phyloP scores from a whole-genome alignment of 768 basidiomycete species.

The Lactarius sp. region DNA sequence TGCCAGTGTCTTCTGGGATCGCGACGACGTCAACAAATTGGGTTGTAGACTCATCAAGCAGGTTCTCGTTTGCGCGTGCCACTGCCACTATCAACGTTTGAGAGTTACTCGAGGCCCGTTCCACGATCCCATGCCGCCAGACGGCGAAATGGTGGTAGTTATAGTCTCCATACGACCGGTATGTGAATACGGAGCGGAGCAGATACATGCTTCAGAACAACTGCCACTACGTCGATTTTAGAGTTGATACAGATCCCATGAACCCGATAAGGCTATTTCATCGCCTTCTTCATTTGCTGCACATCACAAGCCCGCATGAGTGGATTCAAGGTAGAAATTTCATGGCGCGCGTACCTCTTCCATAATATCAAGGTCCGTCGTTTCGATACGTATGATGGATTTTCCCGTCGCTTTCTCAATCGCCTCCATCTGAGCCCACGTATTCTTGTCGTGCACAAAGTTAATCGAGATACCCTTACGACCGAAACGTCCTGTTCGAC shows the following conservation, averaged over 20 bases:
- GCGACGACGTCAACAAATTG: no score
- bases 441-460: constrained; percentile 88
- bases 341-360: constrained; percentile 58
- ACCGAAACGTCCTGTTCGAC: constrained; percentile 96
- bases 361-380: constrained; percentile 88
- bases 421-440: constrained; percentile 84
- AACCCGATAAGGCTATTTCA: constrained; percentile 45
- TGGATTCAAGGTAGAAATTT: not conserved
- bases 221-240: constrained; percentile 12
- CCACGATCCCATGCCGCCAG: not conserved
- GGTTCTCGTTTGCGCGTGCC: not conserved
- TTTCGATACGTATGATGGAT: constrained; percentile 82
- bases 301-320: constrained; percentile 6
- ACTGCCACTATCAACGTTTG: not conserved
- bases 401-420: constrained; percentile 78
- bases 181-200: not conserved
- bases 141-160: not conserved
- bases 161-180: not conserved
- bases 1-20: no score
- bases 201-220: constrained; percentile 26
- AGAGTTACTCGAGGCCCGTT: not conserved
- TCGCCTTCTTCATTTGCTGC: constrained; percentile 79
- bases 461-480: constrained; percentile 96
- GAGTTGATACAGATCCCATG: constrained; percentile 1
- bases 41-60: no score